These are phyloP conservation scores for Penicillium sp. DNA, from an alignment of 2,329 filamentous ascomycete species.

Conservation along the genomic window DNA sequence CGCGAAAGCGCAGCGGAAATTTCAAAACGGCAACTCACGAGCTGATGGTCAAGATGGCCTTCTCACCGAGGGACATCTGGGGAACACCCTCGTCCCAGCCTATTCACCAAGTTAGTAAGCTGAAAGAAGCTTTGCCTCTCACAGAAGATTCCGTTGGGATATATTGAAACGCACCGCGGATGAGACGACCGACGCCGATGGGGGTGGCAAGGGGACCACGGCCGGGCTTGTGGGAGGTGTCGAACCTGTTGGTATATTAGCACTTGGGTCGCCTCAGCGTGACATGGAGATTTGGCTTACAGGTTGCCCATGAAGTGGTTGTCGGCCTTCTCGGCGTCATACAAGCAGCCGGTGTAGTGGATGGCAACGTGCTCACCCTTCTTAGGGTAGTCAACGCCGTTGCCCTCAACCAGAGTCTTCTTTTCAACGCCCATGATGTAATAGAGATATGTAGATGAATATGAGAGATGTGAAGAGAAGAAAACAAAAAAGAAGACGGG, in stretches of 20 bases:
- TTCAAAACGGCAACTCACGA: constrained; percentile 52
- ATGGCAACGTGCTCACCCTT: constrained; percentile 75
- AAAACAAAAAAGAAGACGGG: background rate
- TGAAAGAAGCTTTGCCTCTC: background rate
- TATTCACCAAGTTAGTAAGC: constrained; percentile 1
- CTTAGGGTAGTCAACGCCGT: constrained; percentile 58
- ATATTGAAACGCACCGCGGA: constrained; percentile 64
- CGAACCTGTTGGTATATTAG: constrained; percentile 63
- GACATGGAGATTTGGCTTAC: constrained; percentile 52
- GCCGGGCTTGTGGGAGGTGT: constrained; percentile 66
- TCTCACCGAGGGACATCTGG: constrained; percentile 87
- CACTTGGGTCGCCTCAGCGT: background rate
- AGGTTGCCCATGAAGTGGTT: constrained; percentile 64
- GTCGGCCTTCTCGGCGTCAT: constrained; percentile 59
- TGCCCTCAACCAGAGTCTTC: constrained; percentile 61
- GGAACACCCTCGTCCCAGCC: constrained; percentile 83
- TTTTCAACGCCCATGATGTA: constrained; percentile 67
- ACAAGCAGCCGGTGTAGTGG: constrained; percentile 87
- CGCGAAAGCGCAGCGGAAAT: background rate
- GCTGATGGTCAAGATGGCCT: constrained; percentile 77
- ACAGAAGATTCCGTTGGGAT: background rate
- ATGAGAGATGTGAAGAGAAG: background rate
- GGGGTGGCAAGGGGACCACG: constrained; percentile 71
- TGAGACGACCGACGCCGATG: constrained; percentile 83
- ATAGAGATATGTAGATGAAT: background rate